Evolutionary conservation across 345 rosid genomes (phyloP).

Genomic region (Turritis glabra): DNA sequence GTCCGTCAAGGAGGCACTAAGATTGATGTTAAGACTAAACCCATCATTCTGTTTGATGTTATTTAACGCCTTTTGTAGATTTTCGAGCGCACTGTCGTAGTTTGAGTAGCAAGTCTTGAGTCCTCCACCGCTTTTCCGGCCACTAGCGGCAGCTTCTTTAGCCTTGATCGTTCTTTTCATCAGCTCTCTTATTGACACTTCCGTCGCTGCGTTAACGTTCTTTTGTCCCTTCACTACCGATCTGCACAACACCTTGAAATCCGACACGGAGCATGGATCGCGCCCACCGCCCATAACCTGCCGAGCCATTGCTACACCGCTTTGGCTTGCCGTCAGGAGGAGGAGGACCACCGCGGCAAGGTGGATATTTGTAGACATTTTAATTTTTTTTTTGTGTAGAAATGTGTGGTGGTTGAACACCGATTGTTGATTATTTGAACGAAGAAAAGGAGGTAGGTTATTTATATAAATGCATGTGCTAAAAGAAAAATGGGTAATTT

Average conservation of each 20-base stretch:
- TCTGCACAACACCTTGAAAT: slow-evolving; percentile 33
- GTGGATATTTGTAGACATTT: slow-evolving; percentile 19
- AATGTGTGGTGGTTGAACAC: slow-evolving; percentile 14
- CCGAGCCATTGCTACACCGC: neutral
- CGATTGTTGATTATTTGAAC: slow-evolving; percentile 30
- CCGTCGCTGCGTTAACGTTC: slow-evolving; percentile 37
- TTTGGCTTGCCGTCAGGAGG: slow-evolving; percentile 13
- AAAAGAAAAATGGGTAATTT: slow-evolving; percentile 10
- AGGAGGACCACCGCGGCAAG: slow-evolving; percentile 24
- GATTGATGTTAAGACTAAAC: slow-evolving; percentile 30
- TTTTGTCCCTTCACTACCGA: slow-evolving; percentile 33
- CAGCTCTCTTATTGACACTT: slow-evolving; percentile 32
- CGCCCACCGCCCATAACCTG: neutral
- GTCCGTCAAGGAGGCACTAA: slow-evolving; percentile 36
- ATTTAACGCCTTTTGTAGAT: slow-evolving; percentile 32
- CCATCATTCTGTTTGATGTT: slow-evolving; percentile 35
- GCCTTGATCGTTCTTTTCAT: slow-evolving; percentile 18
- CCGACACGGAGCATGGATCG: slow-evolving; percentile 34
- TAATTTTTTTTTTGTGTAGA: neutral
- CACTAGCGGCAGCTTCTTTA: neutral
- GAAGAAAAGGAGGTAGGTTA: slow-evolving; percentile 7
- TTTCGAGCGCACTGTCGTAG: slow-evolving; percentile 21
- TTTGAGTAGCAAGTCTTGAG: slow-evolving; percentile 27
- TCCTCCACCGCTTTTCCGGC: neutral
- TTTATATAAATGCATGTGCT: slow-evolving; percentile 18